Evolutionary conservation across 2,329 filamentous ascomycete species (phyloP).

Genomic region (Trichophyton simii): DNA sequence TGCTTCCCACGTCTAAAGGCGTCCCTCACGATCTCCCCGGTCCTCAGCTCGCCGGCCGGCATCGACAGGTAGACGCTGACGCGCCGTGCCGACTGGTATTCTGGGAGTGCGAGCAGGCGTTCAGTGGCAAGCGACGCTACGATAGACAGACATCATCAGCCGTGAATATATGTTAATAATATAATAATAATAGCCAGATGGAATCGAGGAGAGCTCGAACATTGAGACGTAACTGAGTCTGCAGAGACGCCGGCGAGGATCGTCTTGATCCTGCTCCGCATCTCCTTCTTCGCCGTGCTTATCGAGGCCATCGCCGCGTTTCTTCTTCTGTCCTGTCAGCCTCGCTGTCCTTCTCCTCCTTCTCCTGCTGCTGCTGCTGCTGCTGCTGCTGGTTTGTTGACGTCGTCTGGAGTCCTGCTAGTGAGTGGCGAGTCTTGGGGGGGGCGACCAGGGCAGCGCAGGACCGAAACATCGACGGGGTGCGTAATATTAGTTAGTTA

Average conservation of each 20-base stretch:
- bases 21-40: slow-evolving; percentile 66
- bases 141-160: slow-evolving; percentile 16
- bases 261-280: slow-evolving; percentile 58
- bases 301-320: slow-evolving; percentile 36
- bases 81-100: slow-evolving; percentile 61
- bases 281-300: slow-evolving; percentile 59
- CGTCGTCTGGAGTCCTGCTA: no score
- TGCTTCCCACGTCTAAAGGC: slow-evolving; percentile 65
- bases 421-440: not conserved
- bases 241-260: slow-evolving; percentile 48
- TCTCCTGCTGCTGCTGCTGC: not conserved
- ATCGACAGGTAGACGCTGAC: slow-evolving; percentile 90
- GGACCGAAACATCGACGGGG: not conserved
- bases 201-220: slow-evolving; percentile 38
- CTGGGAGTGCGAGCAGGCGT: slow-evolving; percentile 52
- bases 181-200: no score
- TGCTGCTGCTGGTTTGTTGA: not conserved
- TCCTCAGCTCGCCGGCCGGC: slow-evolving; percentile 77
- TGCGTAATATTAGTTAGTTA: not conserved
- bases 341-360: no score
- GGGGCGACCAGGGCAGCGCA: not conserved
- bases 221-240: slow-evolving; percentile 56
- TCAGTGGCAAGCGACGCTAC: slow-evolving; percentile 55
- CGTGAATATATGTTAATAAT: not conserved
- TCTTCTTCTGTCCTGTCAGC: no score